Base-by-base conservation (phyloP, 2,329 filamentous ascomycete genomes). In the Ceratocystis colombiana region DNA sequence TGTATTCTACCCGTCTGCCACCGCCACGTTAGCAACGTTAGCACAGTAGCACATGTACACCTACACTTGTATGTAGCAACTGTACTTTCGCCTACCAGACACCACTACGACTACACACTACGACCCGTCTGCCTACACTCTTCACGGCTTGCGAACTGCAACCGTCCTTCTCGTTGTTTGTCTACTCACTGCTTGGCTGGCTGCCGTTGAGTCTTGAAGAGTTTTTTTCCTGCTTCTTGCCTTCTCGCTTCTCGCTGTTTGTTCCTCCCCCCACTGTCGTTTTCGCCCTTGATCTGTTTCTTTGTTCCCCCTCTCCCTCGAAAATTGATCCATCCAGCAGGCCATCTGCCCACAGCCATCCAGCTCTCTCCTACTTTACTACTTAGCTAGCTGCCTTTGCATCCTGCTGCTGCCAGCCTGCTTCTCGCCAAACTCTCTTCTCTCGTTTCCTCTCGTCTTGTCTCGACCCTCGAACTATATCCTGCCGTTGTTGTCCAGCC, bases 351-450 rank as follows among this genome's bases (percentile, higher is more conserved):
- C 30, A 61, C 37, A 37, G 37, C 33, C 53, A 64, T 45, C 30
- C 22, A 10, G 57, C 7, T 15, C 61, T 28, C 25, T 28, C 25
- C n/a, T 37, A 53, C 53, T 53, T 62, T 3, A 50, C 25, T 68
- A 68, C 64, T 66, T 68, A 68, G 66, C n/a, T 68, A 66, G 66
- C 30, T 59, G 65, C 63, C 59, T 61, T 50, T 50, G 66, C 66
- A 68, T 68, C 66, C 66, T 68, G 66, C 66, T 68, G 66, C 64
- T 64, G 63, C 64, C 64, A 61, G 50, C 50, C 50, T 61, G 65
- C 66, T 41, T 41, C 10, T 68, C 66, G 66, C 61, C 64, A 68
- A 68, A 66, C 41, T 41, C 48, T 63, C 62, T 63, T 48, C 44
- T 50, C 45, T 63, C 45, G 61, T 63, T 48, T 63, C 61, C 46